phyloP scores from a whole-genome alignment of 1,284 basidiomycete species.

The Ganoderma lingzhi region DNA sequence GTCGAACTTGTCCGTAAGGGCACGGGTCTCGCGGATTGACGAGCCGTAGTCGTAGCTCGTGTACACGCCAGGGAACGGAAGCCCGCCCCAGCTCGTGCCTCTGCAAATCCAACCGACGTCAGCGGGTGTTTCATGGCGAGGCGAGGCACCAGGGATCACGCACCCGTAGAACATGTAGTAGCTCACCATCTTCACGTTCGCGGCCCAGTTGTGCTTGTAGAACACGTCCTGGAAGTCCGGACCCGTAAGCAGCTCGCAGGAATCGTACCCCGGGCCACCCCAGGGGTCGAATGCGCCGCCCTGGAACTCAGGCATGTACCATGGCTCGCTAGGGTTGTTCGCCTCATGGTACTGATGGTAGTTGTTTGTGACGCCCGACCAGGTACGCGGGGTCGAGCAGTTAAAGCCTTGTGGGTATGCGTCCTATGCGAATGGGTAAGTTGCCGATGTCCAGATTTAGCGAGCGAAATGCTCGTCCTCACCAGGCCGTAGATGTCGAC shows the following conservation, averaged over 20 bases:
- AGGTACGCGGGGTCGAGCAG: conserved; percentile 69
- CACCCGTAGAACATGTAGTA: conserved; percentile 87
- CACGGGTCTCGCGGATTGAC: conserved; percentile 72
- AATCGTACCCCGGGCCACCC: conserved; percentile 69
- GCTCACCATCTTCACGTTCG: conserved; percentile 78
- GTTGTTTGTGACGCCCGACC: conserved; percentile 63
- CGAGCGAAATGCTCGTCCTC: conserved; percentile 11
- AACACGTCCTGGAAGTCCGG: conserved; percentile 79
- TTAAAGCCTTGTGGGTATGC: conserved; percentile 79
- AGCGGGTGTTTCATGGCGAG: not conserved
- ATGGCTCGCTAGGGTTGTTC: conserved; percentile 67
- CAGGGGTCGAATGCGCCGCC: conserved; percentile 78
- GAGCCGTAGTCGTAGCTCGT: conserved; percentile 74
- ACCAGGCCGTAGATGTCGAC: conserved; percentile 63
- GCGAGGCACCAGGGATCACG: not conserved
- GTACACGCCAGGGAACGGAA: conserved; percentile 74
- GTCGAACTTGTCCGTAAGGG: conserved; percentile 72
- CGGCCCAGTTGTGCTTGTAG: conserved; percentile 77
- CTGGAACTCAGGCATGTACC: conserved; percentile 66
- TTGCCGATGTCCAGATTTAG: not conserved
- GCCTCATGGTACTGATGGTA: conserved; percentile 66
- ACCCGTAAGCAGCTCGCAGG: conserved; percentile 67
- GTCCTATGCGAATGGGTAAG: conserved; percentile 47
- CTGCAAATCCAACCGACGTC: conserved; percentile 44
- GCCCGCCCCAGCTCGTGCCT: conserved; percentile 81